phyloP scores from a whole-genome alignment of 441 rosid genomes.

The Euphorbia corollata region DNA sequence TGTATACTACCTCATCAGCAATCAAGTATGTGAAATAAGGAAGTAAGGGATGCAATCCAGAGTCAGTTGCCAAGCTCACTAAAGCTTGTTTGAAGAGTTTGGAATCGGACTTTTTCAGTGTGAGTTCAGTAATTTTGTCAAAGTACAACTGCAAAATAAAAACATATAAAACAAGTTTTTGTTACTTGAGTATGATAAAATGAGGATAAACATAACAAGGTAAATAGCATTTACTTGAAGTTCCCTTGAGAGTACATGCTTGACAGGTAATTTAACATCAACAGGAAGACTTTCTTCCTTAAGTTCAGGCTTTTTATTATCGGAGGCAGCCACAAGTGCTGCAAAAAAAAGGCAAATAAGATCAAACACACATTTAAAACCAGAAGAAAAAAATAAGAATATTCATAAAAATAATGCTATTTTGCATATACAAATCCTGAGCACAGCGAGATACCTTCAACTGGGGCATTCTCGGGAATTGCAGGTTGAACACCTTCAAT shows the following conservation, averaged over 20 bases:
- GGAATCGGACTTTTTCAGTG: constrained; percentile 59
- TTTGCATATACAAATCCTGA: neutral
- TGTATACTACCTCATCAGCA: constrained; percentile 70
- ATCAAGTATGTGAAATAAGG: constrained; percentile 81
- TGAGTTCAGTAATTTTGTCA: constrained; percentile 74
- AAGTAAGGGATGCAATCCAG: constrained; percentile 86
- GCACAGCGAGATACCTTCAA: constrained; percentile 47
- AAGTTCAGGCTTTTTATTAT: constrained; percentile 49
- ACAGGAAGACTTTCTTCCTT: constrained; percentile 61
- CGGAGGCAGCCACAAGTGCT: constrained; percentile 45
- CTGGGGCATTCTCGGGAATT: constrained; percentile 83
- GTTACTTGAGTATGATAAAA: neutral
- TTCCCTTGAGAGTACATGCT: constrained; percentile 79
- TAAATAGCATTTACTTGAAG: constrained; percentile 49
- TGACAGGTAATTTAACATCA: constrained; percentile 74
- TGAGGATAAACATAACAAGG: neutral
- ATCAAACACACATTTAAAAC: neutral
- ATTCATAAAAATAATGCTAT: neutral
- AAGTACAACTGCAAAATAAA: constrained; percentile 63
- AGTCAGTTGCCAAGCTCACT: constrained; percentile 80
- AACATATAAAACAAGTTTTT: neutral
- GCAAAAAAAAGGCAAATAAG: constrained; percentile 12
- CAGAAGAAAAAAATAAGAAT: neutral
- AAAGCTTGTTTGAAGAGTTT: constrained; percentile 75
- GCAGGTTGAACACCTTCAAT: constrained; percentile 96